Evolutionary conservation across 768 basidiomycete species (phyloP).

Genomic region (Termitomyces eurrhizus): DNA sequence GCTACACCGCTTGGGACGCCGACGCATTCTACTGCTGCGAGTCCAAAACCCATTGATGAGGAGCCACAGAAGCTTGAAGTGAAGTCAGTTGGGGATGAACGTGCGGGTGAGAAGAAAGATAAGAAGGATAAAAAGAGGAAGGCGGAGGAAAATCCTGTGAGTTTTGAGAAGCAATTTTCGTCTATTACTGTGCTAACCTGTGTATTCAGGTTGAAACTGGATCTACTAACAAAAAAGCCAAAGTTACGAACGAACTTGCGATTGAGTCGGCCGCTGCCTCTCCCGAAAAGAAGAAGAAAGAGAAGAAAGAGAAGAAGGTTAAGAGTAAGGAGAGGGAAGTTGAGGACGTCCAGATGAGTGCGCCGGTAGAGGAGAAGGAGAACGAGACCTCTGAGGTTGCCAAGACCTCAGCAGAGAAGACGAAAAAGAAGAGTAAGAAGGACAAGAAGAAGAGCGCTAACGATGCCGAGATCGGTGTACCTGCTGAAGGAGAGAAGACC

Average conservation of each 20-base stretch:
- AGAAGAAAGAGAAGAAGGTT: constrained; percentile 28
- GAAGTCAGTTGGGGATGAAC: constrained; percentile 7
- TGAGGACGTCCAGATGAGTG: constrained; percentile 11
- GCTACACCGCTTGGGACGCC: constrained; percentile 68
- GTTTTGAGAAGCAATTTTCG: background rate
- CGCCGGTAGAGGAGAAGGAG: constrained; percentile 15
- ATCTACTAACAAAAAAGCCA: constrained; percentile 27
- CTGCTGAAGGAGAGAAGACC: constrained; percentile 18
- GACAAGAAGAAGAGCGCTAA: constrained; percentile 16
- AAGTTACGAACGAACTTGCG: constrained; percentile 16
- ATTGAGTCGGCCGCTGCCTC: constrained; percentile 12
- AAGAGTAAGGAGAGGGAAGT: constrained; percentile 20
- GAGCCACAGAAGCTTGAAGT: constrained; percentile 11
- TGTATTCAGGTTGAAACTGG: constrained; percentile 1
- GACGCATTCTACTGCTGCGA: constrained; percentile 30
- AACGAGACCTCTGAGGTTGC: constrained; percentile 14
- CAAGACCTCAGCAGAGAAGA: constrained; percentile 13
- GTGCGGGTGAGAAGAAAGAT: constrained; percentile 21
- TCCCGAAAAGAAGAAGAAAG: constrained; percentile 27
- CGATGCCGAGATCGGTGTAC: constrained; percentile 13
- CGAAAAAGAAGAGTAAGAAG: constrained; percentile 10
- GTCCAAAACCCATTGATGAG: constrained; percentile 13
- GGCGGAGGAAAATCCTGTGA: constrained; percentile 25
- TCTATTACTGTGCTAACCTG: background rate
- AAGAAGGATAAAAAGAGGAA: constrained; percentile 34